Conservation (phyloP, 2,329 filamentous ascomycete species). For the Fusarium haematococcum region DNA sequence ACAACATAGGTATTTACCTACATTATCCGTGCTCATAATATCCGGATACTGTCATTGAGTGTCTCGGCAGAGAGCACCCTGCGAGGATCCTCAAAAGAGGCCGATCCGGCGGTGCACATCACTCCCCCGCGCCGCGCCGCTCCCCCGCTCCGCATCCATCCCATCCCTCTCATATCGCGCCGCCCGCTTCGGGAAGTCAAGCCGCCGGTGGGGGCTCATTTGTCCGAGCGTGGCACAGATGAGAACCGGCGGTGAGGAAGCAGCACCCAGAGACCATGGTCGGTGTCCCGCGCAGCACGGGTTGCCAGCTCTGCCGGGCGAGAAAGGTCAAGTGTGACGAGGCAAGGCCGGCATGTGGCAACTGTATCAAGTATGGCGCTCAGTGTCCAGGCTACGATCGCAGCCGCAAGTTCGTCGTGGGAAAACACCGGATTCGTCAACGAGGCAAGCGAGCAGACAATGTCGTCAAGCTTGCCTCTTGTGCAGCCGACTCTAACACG, state of each 20-base stretch:
- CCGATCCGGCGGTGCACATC: slow-evolving; percentile 27
- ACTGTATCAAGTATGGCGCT: slow-evolving; percentile 54
- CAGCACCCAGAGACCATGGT: slow-evolving; percentile 47
- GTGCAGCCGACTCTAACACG: slow-evolving; percentile 18
- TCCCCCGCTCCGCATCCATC: slow-evolving; percentile 14
- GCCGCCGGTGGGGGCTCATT: slow-evolving; percentile 33
- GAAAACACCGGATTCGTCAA: slow-evolving; percentile 53
- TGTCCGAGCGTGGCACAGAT: slow-evolving; percentile 35
- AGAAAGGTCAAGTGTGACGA: slow-evolving; percentile 61
- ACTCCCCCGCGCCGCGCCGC: slow-evolving; percentile 21
- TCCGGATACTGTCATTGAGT: neutral
- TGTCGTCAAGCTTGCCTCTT: slow-evolving; percentile 16
- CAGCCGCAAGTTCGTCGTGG: slow-evolving; percentile 53
- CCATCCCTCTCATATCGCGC: slow-evolving; percentile 9
- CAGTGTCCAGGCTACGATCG: slow-evolving; percentile 55
- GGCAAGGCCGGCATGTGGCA: slow-evolving; percentile 53
- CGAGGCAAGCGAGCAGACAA: slow-evolving; percentile 34
- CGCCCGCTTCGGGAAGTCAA: slow-evolving; percentile 35
- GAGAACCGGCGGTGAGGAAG: slow-evolving; percentile 41
- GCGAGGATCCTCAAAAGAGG: slow-evolving; percentile 3
- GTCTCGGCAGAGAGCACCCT: slow-evolving; percentile 1
- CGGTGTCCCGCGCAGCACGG: slow-evolving; percentile 53
- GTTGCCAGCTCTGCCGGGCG: slow-evolving; percentile 55
- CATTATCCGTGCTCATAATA: neutral
- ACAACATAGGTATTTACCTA: neutral